Conservation (phyloP, 169 alveolate species). For the Plasmodium falciparum region DNA sequence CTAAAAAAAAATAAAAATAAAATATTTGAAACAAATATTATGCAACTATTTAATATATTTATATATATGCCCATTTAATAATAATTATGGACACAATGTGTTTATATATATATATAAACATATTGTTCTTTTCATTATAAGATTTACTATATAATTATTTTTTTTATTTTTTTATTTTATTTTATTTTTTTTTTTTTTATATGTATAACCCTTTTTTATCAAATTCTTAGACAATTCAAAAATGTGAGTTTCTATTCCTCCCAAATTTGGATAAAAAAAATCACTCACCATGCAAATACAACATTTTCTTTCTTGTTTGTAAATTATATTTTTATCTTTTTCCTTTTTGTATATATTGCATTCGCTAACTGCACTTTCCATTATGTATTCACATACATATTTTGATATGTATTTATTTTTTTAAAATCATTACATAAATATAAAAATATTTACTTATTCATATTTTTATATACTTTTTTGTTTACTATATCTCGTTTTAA, state of each 20-base stretch:
- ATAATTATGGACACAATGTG: no score
- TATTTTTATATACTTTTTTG: no score
- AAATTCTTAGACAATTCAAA: slow-evolving; percentile 95
- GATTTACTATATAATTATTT: background rate
- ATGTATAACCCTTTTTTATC: slow-evolving; percentile 88
- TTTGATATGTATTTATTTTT: no score
- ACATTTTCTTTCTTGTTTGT: slow-evolving; percentile 62
- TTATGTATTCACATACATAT: background rate
- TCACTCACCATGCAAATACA: slow-evolving; percentile 85
- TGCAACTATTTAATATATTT: background rate
- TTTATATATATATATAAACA: background rate
- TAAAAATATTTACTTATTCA: no score
- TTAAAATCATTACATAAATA: no score
- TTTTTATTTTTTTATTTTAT: background rate
- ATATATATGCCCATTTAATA: no score
- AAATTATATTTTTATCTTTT: slow-evolving; percentile 3
- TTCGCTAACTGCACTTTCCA: background rate
- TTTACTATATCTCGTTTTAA: no score
- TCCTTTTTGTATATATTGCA: background rate
- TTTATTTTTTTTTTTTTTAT: background rate
- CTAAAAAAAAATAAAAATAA: slow-evolving; percentile 76
- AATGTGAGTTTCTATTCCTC: slow-evolving; percentile 99
- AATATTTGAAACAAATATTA: background rate
- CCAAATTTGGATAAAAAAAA: slow-evolving; percentile 97
- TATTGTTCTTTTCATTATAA: background rate